These are phyloP conservation scores for Theobroma grandiflorum DNA, from an alignment of 441 rosid species.

Conservation along the genomic window DNA sequence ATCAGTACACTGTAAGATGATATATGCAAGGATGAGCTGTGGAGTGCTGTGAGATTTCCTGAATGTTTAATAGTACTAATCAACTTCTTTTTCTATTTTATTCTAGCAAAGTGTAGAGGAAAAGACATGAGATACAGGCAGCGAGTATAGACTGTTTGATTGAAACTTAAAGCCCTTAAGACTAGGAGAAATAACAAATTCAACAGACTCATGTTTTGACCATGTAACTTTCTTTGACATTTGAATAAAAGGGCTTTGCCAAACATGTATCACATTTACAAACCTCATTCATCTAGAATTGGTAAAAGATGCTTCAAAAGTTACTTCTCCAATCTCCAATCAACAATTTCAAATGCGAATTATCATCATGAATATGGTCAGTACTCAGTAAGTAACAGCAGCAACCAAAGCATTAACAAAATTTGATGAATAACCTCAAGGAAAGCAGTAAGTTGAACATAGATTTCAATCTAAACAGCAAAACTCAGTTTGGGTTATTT, in stretches of 20 bases:
- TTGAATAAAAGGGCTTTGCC: background rate
- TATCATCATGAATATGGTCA: constrained; percentile 6
- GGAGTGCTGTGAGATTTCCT: background rate
- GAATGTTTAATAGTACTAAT: background rate
- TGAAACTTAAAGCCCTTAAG: background rate
- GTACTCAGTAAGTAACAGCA: background rate
- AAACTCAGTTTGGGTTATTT: constrained; percentile 17
- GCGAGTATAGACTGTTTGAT: background rate
- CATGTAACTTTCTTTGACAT: background rate
- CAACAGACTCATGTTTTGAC: background rate
- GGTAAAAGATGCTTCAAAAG: background rate
- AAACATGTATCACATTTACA: background rate
- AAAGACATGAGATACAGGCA: background rate
- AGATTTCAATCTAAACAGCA: constrained; percentile 17
- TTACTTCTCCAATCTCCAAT: background rate
- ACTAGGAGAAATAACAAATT: background rate
- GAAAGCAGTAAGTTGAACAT: background rate
- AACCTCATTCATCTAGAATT: background rate
- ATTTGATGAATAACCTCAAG: background rate
- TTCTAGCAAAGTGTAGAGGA: background rate
- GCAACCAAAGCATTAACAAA: background rate
- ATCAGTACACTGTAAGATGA: background rate
- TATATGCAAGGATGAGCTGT: background rate
- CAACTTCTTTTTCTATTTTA: background rate
- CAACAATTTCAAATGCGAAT: background rate